Evolutionary conservation across 2,329 filamentous ascomycete genomes (phyloP).

Genomic region (Fusarium drepaniforme): DNA sequence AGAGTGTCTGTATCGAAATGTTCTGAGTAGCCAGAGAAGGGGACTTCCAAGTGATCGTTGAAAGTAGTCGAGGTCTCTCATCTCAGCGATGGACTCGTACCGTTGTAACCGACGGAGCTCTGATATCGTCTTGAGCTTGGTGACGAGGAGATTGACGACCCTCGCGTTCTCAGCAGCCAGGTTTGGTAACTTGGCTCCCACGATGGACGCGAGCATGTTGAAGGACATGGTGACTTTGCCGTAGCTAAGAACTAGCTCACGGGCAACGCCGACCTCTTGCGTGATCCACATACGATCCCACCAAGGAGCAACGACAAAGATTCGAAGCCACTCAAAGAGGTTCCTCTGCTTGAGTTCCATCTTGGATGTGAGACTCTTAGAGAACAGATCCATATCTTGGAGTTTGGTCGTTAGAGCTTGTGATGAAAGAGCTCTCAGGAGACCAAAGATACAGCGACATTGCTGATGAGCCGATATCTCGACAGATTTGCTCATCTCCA

Average conservation of each 20-base stretch:
- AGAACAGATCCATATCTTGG: conserved; percentile 15
- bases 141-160: conserved; percentile 22
- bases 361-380: neutral
- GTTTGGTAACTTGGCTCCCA: neutral
- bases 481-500: neutral
- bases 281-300: conserved; percentile 41
- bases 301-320: conserved; percentile 33
- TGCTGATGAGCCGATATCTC: conserved; percentile 18
- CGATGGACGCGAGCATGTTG: neutral
- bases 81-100: conserved; percentile 10
- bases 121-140: conserved; percentile 22
- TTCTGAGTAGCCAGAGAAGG: conserved; percentile 33
- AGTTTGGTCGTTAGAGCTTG: neutral
- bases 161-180: conserved; percentile 19
- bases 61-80: conserved; percentile 23
- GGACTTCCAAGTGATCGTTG: conserved; percentile 30
- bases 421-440: conserved; percentile 22
- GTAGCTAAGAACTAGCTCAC: conserved; percentile 27
- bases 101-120: conserved; percentile 25
- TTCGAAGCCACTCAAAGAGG: conserved; percentile 37
- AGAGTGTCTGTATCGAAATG: conserved; percentile 27
- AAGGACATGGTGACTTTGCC: conserved; percentile 29
- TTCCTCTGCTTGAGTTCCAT: conserved; percentile 23
- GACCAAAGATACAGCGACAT: conserved; percentile 21
- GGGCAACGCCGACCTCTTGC: conserved; percentile 34